Evolutionary conservation across 164 flowering plant genomes (phyloP), one percentile per base, ranked within the genome.

Genomic region (Nelumbo lutea): DNA sequence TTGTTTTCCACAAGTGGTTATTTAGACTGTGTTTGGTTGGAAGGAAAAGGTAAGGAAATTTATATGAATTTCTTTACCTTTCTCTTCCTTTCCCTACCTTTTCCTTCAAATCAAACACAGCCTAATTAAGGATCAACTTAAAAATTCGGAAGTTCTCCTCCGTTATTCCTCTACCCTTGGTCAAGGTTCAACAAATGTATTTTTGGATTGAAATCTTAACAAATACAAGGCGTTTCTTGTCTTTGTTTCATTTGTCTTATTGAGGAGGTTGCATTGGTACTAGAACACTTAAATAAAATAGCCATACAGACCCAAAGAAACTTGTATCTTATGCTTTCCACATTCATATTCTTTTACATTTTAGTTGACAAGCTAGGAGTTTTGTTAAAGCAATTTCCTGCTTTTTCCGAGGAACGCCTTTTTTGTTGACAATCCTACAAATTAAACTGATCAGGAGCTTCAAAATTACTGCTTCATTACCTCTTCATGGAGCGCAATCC

Each of bases 151-250:
- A 53, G 87, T 83, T 41, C 90, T 80, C 58, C 85, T 90, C n/a
- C 94, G 98, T n/a, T 90, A 87, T 72, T 90, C 99, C 43, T 93
- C 91, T 64, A 98, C 99, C 45, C 95, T 96, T 77, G 96, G 89
- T 72, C 90, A 96, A 83, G 99, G 99, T 73, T 91, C 97, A 71
- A 81, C 91, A 73, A 89, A 89, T 81, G 88, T 90, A 67, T 96
- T 96, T 96, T 90, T 96, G 99, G 99, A 85, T 96, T 80, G 98
- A 96, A 79, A 84, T 89, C 75, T 95, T 93, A 68, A 81, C 93
- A 60, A 96, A 93, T 74, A 70, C 86, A 45, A 83, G 90, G 73
- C 93, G 85, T 27, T 96, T 96, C 79, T 83, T 79, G 61, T 84
- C 97, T 69, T 85, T 96, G 53, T 96, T 96, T 77, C 72, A 63